Conservation (phyloP, 108 stramenopile genomes). For the Epipyxis sp. region DNA sequence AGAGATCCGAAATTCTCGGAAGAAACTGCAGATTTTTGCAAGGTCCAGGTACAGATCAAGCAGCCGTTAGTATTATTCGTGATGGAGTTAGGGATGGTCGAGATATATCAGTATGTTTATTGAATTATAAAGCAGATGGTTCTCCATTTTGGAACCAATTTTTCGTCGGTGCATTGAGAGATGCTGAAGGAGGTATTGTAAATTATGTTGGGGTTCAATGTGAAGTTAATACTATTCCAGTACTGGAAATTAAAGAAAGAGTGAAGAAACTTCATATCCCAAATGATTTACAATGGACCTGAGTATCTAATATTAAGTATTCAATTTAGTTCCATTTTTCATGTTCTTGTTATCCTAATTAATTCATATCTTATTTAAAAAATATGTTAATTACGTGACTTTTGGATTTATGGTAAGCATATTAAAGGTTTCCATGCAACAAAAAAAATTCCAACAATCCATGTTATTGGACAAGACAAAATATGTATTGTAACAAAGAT, state of each 20-base stretch:
- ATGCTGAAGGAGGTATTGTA: slow-evolving; percentile 80
- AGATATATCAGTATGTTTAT: slow-evolving; percentile 81
- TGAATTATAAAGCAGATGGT: slow-evolving; percentile 94
- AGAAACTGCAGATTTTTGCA: slow-evolving; percentile 94
- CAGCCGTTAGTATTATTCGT: slow-evolving; percentile 87
- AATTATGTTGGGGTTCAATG: slow-evolving; percentile 98
- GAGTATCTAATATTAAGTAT: no score
- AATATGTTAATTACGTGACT: no score
- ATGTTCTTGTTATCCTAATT: no score
- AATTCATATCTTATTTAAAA: no score
- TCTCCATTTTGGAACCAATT: slow-evolving; percentile 97
- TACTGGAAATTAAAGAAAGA: slow-evolving; percentile 12
- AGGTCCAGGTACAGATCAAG: slow-evolving; percentile 89
- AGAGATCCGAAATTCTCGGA: slow-evolving; percentile 81
- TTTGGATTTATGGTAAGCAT: no score
- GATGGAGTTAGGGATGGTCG: slow-evolving; percentile 76
- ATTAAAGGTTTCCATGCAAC: no score
- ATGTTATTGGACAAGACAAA: no score
- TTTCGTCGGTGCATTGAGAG: slow-evolving; percentile 85
- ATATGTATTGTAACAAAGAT: no score
- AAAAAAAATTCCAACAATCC: no score
- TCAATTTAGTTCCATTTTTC: no score
- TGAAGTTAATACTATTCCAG: slow-evolving; percentile 53
- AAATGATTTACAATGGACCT: neutral
- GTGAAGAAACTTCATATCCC: slow-evolving; percentile 19